phyloP scores from a whole-genome alignment of 1,284 basidiomycete genomes.

The Cryptococcus sp. region DNA sequence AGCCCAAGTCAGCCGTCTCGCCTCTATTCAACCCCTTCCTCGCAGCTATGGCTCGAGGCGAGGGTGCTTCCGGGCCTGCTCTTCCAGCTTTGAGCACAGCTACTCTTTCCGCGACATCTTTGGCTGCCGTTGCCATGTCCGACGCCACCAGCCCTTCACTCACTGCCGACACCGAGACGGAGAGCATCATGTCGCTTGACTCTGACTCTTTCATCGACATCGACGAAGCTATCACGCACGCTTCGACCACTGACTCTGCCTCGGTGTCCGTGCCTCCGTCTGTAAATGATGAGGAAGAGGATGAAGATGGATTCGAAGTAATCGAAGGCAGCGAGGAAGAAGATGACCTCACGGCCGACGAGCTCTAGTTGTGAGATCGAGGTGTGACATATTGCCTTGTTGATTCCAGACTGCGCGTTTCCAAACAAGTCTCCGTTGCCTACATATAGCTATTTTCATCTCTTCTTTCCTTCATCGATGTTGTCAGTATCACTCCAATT shows the following conservation, averaged over 20 bases:
- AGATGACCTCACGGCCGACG: constrained; percentile 22
- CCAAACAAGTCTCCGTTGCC: too few relatives aligned
- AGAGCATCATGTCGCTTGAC: constrained; percentile 11
- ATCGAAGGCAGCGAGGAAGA: constrained; percentile 15
- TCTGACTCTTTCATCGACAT: constrained; percentile 13
- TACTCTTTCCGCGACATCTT: not conserved
- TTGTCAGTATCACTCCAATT: too few relatives aligned
- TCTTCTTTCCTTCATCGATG: too few relatives aligned
- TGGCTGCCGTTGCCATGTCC: not conserved
- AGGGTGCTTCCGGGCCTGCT: too few relatives aligned
- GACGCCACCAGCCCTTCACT: not conserved
- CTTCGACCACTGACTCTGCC: constrained; percentile 7
- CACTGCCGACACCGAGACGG: constrained; percentile 8
- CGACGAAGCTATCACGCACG: constrained; percentile 9
- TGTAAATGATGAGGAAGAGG: constrained; percentile 8
- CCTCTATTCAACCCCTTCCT: too few relatives aligned
- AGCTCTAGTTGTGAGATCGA: constrained; percentile 9
- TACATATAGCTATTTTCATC: too few relatives aligned
- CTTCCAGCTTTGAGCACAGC: not conserved
- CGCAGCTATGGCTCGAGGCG: too few relatives aligned
- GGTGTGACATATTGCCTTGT: too few relatives aligned
- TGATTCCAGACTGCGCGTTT: too few relatives aligned
- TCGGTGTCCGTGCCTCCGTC: not conserved
- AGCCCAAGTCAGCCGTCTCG: not conserved
- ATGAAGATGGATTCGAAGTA: constrained; percentile 16